Percentiles rank a stretch among this genome's conserved stretches.
These are phyloP conservation scores for Trichophyton benhamiae DNA, from an alignment of 2,329 filamentous ascomycete species.

Conservation along the genomic window DNA sequence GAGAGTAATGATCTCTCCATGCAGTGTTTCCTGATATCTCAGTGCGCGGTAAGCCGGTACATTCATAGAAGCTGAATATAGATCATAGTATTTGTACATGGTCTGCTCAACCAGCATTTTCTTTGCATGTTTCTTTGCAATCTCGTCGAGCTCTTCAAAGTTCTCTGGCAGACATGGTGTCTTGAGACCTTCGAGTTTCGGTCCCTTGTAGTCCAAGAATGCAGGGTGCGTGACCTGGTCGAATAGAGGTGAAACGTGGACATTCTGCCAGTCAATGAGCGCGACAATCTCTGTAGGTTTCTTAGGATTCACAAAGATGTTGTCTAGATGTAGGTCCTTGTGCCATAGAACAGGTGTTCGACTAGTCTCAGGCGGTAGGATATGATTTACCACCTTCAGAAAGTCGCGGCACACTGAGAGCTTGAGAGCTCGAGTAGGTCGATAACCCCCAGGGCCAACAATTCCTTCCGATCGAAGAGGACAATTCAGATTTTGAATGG, in stretches of 20 bases:
- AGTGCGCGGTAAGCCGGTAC: background rate
- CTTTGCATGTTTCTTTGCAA: background rate
- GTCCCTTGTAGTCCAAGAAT: constrained; percentile 4
- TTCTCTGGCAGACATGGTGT: background rate
- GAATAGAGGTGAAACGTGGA: constrained; percentile 20
- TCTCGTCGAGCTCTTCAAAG: background rate
- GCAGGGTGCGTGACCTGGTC: constrained; percentile 13
- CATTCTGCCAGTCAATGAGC: constrained; percentile 24
- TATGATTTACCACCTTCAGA: background rate
- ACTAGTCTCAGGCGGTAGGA: background rate
- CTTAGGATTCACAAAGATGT: constrained; percentile 22
- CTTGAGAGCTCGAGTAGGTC: background rate
- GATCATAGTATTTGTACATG: background rate
- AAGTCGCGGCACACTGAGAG: background rate
- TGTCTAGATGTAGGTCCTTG: constrained; percentile 21
- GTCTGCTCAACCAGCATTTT: background rate
- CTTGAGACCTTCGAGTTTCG: background rate
- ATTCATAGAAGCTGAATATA: background rate
- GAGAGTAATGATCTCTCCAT: background rate
- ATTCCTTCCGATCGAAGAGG: background rate
- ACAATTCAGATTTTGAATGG: background rate
- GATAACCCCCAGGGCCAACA: background rate
- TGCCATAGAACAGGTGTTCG: constrained; percentile 17
- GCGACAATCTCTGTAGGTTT: constrained; percentile 18
- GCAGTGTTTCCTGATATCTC: background rate